These are phyloP conservation scores for Naematelia encephala DNA, from an alignment of 768 basidiomycete species.

Conservation along the genomic window DNA sequence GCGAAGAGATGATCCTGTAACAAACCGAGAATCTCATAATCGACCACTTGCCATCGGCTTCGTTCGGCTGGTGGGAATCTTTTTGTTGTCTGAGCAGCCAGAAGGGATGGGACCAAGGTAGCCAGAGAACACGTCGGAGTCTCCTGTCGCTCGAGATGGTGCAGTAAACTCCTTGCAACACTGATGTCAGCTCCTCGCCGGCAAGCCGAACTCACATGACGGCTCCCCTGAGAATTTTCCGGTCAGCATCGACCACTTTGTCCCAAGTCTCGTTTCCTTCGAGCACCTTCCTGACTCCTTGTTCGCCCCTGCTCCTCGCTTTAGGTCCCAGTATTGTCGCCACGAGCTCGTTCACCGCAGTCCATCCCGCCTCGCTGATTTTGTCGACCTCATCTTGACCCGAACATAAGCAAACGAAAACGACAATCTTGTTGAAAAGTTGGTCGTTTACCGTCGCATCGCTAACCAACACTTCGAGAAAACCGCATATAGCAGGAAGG, in stretches of 20 bases:
- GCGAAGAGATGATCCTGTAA: conserved; percentile 39
- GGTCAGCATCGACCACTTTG: conserved; percentile 17
- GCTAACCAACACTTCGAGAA: conserved; percentile 27
- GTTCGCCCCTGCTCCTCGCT: conserved; percentile 32
- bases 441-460: conserved; percentile 21
- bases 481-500: conserved; percentile 21
- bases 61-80: conserved; percentile 21
- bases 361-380: conserved; percentile 15
- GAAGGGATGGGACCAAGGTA: conserved; percentile 33
- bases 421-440: conserved; percentile 26
- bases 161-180: conserved; percentile 25
- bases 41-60: conserved; percentile 41
- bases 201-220: conserved; percentile 29
- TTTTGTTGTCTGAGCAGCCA: conserved; percentile 30
- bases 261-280: conserved; percentile 21
- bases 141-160: conserved; percentile 16
- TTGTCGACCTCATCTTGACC: conserved; percentile 28
- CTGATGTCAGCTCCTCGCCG: conserved; percentile 13
- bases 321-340: conserved; percentile 24
- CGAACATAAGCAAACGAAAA: conserved; percentile 27
- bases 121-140: conserved; percentile 23
- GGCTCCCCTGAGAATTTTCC: conserved; percentile 34
- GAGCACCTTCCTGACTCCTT: conserved; percentile 26
- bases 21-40: conserved; percentile 41
- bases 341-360: conserved; percentile 19